Evolutionary conservation across 1,284 basidiomycete species (phyloP).

Genomic region (Erythrobasidium hasegawianum): DNA sequence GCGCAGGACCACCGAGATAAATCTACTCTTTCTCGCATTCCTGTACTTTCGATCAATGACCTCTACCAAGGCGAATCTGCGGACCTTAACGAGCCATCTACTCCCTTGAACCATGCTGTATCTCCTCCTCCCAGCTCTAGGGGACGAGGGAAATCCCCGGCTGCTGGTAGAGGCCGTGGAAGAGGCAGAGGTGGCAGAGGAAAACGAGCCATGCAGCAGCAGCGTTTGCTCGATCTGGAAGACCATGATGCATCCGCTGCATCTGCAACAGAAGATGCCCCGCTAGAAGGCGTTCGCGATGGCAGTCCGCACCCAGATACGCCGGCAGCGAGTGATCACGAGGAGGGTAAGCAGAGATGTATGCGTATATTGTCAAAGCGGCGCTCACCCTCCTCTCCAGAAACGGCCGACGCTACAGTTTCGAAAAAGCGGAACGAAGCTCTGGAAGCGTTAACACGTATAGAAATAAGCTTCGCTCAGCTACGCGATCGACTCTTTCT

Average conservation of each 20-base stretch:
- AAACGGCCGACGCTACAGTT: constrained; percentile 13
- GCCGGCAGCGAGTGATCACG: constrained; percentile 24
- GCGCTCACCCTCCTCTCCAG: background rate
- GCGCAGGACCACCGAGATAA: constrained; percentile 10
- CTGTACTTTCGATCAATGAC: background rate
- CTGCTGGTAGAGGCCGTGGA: constrained; percentile 8
- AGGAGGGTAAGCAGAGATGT: constrained; percentile 25
- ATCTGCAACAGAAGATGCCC: constrained; percentile 19
- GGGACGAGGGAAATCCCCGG: constrained; percentile 6
- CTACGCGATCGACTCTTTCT: constrained; percentile 57
- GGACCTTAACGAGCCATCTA: constrained; percentile 7
- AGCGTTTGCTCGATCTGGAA: constrained; percentile 13
- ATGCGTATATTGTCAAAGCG: too few species aligned
- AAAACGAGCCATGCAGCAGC: constrained; percentile 6
- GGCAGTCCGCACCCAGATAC: constrained; percentile 19
- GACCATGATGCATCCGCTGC: constrained; percentile 15
- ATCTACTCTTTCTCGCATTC: background rate
- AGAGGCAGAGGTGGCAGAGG: constrained; percentile 15
- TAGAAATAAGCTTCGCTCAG: constrained; percentile 58
- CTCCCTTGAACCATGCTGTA: background rate
- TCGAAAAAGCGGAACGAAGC: constrained; percentile 49
- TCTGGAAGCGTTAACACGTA: constrained; percentile 55
- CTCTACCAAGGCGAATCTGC: constrained; percentile 1
- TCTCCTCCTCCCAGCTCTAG: background rate
- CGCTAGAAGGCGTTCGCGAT: constrained; percentile 8